Base-by-base conservation (phyloP, 2,329 filamentous ascomycete genomes). In the Trichoderma cornu-damae region DNA sequence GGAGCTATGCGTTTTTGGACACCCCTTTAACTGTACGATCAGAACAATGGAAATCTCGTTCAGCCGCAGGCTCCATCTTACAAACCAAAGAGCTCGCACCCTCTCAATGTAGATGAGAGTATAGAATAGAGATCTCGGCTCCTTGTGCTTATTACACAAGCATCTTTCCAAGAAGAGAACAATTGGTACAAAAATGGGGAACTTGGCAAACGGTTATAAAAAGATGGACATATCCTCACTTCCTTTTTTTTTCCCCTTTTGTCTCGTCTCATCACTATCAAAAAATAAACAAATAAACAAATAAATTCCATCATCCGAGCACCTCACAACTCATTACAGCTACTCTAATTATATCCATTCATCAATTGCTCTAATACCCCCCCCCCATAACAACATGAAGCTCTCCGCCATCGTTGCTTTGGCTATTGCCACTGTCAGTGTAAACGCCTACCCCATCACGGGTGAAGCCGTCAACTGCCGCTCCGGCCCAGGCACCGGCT, bases 391-490 rank as follows among this genome's bases (percentile, higher is more conserved):
- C 26, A 58, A 20, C 22, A 58, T 58, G 56, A 43, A 58, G 38
- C 24, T 54, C 38, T 16, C 32, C 18, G 26, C 46, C 18, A 37
- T 43, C 24, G 37, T 40, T 12, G 16, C 46, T 16, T 22, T 57
- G 20, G 48, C 46, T 20, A 11, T 59, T 18, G 52, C 52, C 43
- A 26, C 51, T 24, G 20, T 26, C 28, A 40, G 38, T 6, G 53
- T 37, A 24, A 57, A 24, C n/a, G 35, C 57, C 26, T 59, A 48
- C 16, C 59, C 56, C 18, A 61, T 62, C 30, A 62, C 59, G 18
- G 52, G 55, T 16, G 42, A 50, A 7, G 37, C 12, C 11, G 59
- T 61, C 47, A 61, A 62, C 50, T 62, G 61, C 53, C 59, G 61
- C 40, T 34, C 57, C 16, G 54, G 57, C 6, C 61, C 59, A 3